Base-by-base conservation (phyloP, 1,284 basidiomycete genomes). In the Moniliophthora roreri region DNA sequence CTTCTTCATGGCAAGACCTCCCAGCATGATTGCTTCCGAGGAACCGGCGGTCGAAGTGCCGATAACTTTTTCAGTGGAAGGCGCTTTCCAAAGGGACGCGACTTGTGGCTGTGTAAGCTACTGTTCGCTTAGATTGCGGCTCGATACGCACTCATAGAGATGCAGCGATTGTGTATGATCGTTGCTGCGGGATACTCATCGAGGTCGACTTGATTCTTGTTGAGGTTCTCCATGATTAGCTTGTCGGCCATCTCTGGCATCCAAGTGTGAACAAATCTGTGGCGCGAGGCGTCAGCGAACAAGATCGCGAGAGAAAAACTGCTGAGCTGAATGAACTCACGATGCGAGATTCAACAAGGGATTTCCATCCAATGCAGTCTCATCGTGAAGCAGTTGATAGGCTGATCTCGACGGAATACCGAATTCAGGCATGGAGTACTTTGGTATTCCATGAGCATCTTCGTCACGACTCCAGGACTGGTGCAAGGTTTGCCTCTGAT, bases 1-100 rank as follows among this genome's bases (percentile, higher is more conserved):
- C 65, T 83, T 83, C 71, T 91, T 91, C 71, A 89, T 77, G 1
- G 88, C 85, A 2, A 91, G 72, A 37, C 86, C 87, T 13, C 82
- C 86, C 13, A 89, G 81, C 81, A 87, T 84, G 69, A 91, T 88
- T 2, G 86, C 86, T 66, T 89, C 86, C 13, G 74, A 86, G 1
- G 84, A 87, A 9, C 89, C 89, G 9, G 87, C 86, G 9, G 87
- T 89, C 1, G 87, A 85, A 0, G 87, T 88, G 18, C 85, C 85
- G 42, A 86, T 75, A 0, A 78, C 82, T 47, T 80, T 78, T 35
- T 68, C 66, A 9, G 70, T 73, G 52, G 80, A 77, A 3, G 82
- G 82, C 1, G 82, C 86, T 62, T 89, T 80, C 89, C 88, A 91
- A 15, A 91, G 75, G 62, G 86, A 76, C 2, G 83, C 84, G 54